These are phyloP conservation scores for Pythium phragmitis DNA, from an alignment of 352 stramenopile species.

Conservation along the genomic window DNA sequence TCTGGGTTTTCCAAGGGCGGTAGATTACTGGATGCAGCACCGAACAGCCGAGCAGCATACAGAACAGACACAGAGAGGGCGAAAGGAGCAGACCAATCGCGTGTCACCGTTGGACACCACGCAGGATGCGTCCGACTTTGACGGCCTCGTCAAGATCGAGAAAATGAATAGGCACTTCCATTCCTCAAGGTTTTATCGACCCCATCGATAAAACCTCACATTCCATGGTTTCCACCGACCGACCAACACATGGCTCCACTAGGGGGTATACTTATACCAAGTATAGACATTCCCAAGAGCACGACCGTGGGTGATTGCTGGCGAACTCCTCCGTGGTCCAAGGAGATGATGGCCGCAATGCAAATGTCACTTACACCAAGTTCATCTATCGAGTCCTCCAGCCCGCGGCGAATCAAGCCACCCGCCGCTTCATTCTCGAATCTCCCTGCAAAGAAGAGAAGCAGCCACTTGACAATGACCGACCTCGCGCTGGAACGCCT, in stretches of 20 bases:
- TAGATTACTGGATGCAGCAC: not conserved
- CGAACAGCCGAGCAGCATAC: not conserved
- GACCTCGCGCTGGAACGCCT: conserved; percentile 14
- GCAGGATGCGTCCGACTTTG: conserved; percentile 14
- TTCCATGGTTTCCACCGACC: conserved; percentile 11
- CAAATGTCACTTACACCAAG: conserved; percentile 18
- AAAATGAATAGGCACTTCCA: not conserved
- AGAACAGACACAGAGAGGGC: conserved; percentile 13
- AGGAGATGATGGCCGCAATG: conserved; percentile 9
- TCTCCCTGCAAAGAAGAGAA: not conserved
- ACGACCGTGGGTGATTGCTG: conserved; percentile 12
- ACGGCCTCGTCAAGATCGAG: no score
- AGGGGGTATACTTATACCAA: conserved; percentile 1
- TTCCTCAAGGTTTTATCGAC: conserved; percentile 14
- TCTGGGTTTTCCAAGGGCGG: not conserved
- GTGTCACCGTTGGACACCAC: not conserved
- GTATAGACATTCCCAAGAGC: not conserved
- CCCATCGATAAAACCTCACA: conserved; percentile 17
- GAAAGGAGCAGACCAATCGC: conserved; percentile 7
- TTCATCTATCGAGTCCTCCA: not conserved
- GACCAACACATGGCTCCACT: conserved; percentile 22
- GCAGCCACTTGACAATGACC: not conserved
- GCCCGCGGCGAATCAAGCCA: conserved; percentile 3
- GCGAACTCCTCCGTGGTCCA: conserved; percentile 16
- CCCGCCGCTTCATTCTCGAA: not conserved